Base-by-base conservation (phyloP, 2,329 filamentous ascomycete genomes). In the Onygenales sp. region DNA sequence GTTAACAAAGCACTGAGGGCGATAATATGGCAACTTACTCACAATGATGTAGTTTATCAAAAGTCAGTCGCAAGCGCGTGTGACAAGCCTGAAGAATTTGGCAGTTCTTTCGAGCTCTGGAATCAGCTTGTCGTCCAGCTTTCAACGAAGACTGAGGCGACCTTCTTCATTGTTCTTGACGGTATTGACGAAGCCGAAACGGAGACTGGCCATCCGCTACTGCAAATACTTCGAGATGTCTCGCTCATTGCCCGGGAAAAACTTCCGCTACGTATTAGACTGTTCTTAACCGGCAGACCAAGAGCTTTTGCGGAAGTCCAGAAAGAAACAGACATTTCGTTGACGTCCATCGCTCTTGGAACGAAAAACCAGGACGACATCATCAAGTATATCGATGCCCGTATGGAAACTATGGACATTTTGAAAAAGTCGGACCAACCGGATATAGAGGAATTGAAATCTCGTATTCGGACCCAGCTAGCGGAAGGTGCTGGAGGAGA, bases 111-210 rank as follows among this genome's bases (percentile, higher is more conserved):
- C 5, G 56, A 58, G 13, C 48, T 58, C 9, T 58, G 54, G 56
- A 56, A 56, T 7, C 56, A 58, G 32, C 42, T 58, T 21, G 47
- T 58, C 42, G 52, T 54, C 14, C 46, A 55, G 10, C 52, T 57
- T 32, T 57, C 56, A 6, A 33, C 44, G 1, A 63, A 59, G 44
- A 58, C 52, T 13, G 61, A 64, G 47, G 60, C 61, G 4, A 62
- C 56, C 2, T 58, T 77, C 64, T 51, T 74, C 57, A 21, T 74
- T 70, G 54, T 70, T 64, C 62, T 81, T 69, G 42, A 81, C 63
- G 34, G 80, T 66, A 59, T 78, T 68, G 58, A 64, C 73, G 81
- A 31, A 75, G 76, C 3, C 6, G 54, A 62, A 40, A 61, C 55
- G 17, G 52, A 59, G 27, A 52, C 56, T 7, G 51, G 62, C 8